Conservation (phyloP, 768 basidiomycete species). For the Inosperma sp. region DNA sequence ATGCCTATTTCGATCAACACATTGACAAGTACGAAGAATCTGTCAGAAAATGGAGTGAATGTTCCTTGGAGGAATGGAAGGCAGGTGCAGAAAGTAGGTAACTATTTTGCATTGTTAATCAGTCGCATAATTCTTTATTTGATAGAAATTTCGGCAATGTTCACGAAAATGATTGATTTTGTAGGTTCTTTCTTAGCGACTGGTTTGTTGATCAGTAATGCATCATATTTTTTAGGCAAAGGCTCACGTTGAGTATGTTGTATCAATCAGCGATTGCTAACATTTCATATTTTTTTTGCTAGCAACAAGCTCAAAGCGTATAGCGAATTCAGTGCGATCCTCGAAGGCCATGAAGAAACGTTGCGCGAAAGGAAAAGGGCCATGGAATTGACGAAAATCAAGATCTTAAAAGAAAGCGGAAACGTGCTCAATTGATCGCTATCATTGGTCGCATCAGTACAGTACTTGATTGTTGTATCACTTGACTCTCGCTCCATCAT, state of each 20-base stretch:
- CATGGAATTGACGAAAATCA: slow-evolving; percentile 34
- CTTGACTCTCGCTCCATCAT: slow-evolving; percentile 11
- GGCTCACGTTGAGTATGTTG: slow-evolving; percentile 38
- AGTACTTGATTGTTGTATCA: neutral
- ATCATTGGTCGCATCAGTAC: neutral
- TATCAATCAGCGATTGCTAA: neutral
- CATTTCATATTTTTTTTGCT: neutral
- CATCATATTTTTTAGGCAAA: slow-evolving; percentile 35
- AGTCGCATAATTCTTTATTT: neutral
- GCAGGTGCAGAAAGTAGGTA: slow-evolving; percentile 47
- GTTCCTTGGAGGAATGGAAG: slow-evolving; percentile 50
- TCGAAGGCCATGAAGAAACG: slow-evolving; percentile 38
- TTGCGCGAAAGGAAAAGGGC: slow-evolving; percentile 39
- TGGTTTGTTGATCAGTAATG: neutral
- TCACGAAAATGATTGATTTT: slow-evolving; percentile 25
- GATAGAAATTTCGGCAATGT: slow-evolving; percentile 41
- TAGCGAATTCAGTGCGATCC: slow-evolving; percentile 36
- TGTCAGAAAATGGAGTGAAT: slow-evolving; percentile 45
- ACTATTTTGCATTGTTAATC: neutral
- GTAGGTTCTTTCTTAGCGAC: slow-evolving; percentile 1
- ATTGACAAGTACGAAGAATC: slow-evolving; percentile 42
- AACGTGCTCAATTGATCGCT: neutral
- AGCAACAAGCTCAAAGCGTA: slow-evolving; percentile 47
- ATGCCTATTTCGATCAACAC: slow-evolving; percentile 38
- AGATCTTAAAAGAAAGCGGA: slow-evolving; percentile 37